These are phyloP conservation scores for Solanum sparsipilum DNA, from an alignment of 257 asterid species.

Conservation along the genomic window DNA sequence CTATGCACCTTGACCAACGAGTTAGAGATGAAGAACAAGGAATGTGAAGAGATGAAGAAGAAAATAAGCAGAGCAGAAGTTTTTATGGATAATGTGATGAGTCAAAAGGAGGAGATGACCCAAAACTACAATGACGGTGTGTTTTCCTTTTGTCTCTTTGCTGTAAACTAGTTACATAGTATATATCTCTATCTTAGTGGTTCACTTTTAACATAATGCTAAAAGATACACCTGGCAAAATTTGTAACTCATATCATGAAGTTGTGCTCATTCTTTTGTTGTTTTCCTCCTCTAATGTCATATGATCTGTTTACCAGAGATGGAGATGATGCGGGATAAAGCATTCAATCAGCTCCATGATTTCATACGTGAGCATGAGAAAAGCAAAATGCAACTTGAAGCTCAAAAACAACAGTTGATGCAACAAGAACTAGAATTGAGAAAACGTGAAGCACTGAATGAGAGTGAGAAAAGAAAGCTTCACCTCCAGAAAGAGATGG, in stretches of 20 bases:
- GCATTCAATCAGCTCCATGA: conserved; percentile 2
- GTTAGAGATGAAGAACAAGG: conserved; percentile 25
- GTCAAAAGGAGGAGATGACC: conserved; percentile 7
- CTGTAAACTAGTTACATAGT: background rate
- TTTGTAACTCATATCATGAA: background rate
- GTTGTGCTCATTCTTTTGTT: background rate
- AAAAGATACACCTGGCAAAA: background rate
- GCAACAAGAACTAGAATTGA: background rate
- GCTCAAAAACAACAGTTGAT: background rate
- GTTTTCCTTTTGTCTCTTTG: background rate
- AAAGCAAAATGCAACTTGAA: background rate
- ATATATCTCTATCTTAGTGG: background rate
- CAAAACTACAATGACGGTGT: conserved; percentile 7
- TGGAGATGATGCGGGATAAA: conserved; percentile 4
- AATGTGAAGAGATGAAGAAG: conserved; percentile 27
- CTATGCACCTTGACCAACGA: conserved; percentile 26
- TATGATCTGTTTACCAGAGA: background rate
- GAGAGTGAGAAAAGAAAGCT: conserved; percentile 2
- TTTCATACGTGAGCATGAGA: conserved; percentile 6
- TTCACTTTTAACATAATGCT: background rate
- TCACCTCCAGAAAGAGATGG: conserved; percentile 7
- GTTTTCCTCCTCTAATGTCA: background rate
- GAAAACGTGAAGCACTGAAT: conserved; percentile 1
- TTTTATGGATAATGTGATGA: background rate
- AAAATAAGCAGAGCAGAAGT: conserved; percentile 2